phyloP scores from a whole-genome alignment of 148 eudicot species.

The Camellia sinensis region DNA sequence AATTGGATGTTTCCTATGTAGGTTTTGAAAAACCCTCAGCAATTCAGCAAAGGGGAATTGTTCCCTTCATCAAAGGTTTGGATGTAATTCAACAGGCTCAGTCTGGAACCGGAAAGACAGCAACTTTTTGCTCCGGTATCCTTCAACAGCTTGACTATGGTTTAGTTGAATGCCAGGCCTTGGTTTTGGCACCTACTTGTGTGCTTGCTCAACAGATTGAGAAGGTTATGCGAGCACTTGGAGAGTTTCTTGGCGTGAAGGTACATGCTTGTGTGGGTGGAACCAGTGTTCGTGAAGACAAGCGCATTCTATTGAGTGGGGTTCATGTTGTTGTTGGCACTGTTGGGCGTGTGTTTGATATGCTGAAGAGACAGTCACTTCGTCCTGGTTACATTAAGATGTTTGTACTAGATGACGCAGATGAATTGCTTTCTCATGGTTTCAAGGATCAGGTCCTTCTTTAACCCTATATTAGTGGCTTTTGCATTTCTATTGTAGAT shows the following conservation, averaged over 20 bases:
- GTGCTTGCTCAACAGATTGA: constrained; percentile 42
- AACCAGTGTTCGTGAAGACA: constrained; percentile 41
- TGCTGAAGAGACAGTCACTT: constrained; percentile 36
- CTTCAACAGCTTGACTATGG: constrained; percentile 33
- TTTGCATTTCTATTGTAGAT: background rate
- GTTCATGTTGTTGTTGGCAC: constrained; percentile 45
- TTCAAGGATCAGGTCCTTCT: constrained; percentile 36
- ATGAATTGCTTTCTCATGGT: constrained; percentile 42
- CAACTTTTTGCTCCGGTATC: constrained; percentile 37
- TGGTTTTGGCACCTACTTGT: constrained; percentile 38
- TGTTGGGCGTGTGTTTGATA: constrained; percentile 39
- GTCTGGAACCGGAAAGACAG: constrained; percentile 41
- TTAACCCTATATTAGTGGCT: background rate
- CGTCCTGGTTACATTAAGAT: constrained; percentile 32
- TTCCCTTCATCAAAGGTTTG: constrained; percentile 36
- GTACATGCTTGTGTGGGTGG: constrained; percentile 46
- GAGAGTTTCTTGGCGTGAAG: constrained; percentile 42
- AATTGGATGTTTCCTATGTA: background rate
- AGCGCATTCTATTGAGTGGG: constrained; percentile 27
- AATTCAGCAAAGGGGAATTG: constrained; percentile 43
- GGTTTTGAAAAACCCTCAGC: constrained; percentile 45
- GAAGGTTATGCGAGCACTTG: constrained; percentile 42
- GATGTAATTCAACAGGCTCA: constrained; percentile 43
- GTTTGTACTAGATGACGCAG: constrained; percentile 43
- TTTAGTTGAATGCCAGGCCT: constrained; percentile 35